Evolutionary conservation across 345 rosid species (phyloP).

Genomic region (Arabidopsis suecica): DNA sequence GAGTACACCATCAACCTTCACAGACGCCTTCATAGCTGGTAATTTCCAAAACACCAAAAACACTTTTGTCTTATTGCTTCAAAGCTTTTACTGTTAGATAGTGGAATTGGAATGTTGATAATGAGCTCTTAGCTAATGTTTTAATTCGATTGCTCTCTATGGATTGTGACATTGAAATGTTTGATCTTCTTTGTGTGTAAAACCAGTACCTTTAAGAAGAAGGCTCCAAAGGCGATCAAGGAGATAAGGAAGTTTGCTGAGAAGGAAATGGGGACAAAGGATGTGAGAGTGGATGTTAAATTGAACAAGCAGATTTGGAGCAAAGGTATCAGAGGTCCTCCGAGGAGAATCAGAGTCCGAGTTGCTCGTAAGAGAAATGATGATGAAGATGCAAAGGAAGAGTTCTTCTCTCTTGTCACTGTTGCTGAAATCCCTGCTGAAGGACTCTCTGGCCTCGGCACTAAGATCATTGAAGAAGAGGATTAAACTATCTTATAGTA

Average conservation of each 20-base stretch:
- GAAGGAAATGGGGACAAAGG: constrained; percentile 57
- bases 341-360: constrained; percentile 65
- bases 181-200: background rate
- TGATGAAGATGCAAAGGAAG: constrained; percentile 74
- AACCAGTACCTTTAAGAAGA: constrained; percentile 73
- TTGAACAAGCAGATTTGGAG: constrained; percentile 76
- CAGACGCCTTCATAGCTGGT: constrained; percentile 73
- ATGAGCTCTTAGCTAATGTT: background rate
- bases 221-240: constrained; percentile 74
- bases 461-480: constrained; percentile 68
- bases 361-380: constrained; percentile 70
- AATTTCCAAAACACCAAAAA: background rate
- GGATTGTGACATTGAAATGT: background rate
- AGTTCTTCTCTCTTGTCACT: constrained; percentile 67
- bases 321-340: constrained; percentile 71
- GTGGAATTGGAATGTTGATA: background rate
- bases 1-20: constrained; percentile 63
- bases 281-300: constrained; percentile 52
- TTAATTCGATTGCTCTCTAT: background rate
- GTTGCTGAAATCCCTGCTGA: constrained; percentile 62
- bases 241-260: constrained; percentile 70
- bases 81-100: background rate
- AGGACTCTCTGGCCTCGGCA: constrained; percentile 64
- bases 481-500: constrained; percentile 42
- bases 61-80: background rate